Base-by-base conservation (phyloP, 1,284 basidiomycete species). In the Pseudozyma sp. region DNA sequence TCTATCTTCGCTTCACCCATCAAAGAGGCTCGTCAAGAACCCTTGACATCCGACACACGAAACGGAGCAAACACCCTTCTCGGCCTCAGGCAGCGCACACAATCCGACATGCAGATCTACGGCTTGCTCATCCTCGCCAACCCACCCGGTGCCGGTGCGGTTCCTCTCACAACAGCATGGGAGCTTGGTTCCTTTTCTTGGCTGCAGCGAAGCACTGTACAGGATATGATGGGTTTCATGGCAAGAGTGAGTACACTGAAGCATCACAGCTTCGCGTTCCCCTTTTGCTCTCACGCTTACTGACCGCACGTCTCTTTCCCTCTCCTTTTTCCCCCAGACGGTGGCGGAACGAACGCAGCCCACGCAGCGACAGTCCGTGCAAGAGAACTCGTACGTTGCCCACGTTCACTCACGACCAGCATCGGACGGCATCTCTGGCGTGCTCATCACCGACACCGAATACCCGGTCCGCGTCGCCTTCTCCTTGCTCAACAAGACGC, bases 391-490 rank as follows among this genome's bases (percentile, higher is more conserved):
- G 74, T 95, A 98, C 85, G 92, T 90, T 24, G 94, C 94, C 0
- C 94, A 99, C 87, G 93, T 94, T 39, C 97, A 95, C 86, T 75
- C 86, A 13, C 79, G 81, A 3, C 82, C 82, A 1, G 80, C 83
- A n/a, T 78, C 81, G 8, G 85, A 85, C 53, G 78, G 78, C 33
- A 65, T 80, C 49, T 67, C 85, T 91, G 96, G 90, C 52, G 93
- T 98, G 65, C 90, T 98, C 82, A 92, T 99, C 80, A 92, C 94
- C 42, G 96, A 98, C 86, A 89, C 92, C 54, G 96, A 99, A 84
- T 99, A 99, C 86, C 97, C 96, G 50, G 92, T 94, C 59, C 91
- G 97, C 58, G 94, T 96, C 9, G 96, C 95, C 3, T 99, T 97
- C 87, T 96, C 94, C 6, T 89, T 99, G 43, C 88, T 99, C 65